These are phyloP conservation scores for Coemansia sp. DNA, from an alignment of 192 early-diverging fungal species.

Conservation along the genomic window DNA sequence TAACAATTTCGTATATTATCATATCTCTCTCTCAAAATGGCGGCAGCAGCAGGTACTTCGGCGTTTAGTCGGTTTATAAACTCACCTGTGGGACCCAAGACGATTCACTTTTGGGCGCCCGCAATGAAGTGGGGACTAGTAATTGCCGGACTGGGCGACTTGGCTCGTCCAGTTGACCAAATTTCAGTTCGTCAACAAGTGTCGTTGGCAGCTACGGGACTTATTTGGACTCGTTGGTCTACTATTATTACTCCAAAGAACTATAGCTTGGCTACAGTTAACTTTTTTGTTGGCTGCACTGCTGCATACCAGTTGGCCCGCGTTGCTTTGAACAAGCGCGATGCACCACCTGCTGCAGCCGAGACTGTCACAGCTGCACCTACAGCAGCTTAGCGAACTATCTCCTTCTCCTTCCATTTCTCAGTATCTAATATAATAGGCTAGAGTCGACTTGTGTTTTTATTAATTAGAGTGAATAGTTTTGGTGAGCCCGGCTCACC, in stretches of 20 bases:
- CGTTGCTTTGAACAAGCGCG: conserved; percentile 55
- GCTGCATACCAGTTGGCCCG: conserved; percentile 86
- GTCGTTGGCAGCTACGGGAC: conserved; percentile 89
- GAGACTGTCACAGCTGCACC: neutral
- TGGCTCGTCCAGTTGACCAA: conserved; percentile 87
- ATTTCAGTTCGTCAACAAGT: conserved; percentile 82
- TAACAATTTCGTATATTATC: neutral
- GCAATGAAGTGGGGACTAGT: conserved; percentile 77
- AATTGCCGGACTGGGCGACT: conserved; percentile 89
- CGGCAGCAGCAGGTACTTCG: conserved; percentile 43
- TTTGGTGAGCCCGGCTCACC: neutral
- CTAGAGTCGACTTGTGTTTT: neutral
- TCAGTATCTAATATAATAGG: neutral
- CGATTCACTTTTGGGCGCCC: conserved; percentile 98
- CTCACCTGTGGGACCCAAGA: conserved; percentile 89
- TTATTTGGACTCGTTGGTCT: conserved; percentile 98
- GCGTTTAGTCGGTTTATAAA: conserved; percentile 75
- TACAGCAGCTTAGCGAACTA: neutral
- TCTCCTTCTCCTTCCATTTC: neutral
- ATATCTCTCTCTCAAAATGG: neutral
- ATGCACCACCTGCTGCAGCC: neutral
- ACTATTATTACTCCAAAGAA: conserved; percentile 94
- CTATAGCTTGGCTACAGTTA: conserved; percentile 87
- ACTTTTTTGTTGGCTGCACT: conserved; percentile 90
- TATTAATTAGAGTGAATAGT: neutral